A percentile compares a stretch with the other conserved stretches of the same genome.
phyloP scores from a whole-genome alignment of 1,284 basidiomycete genomes.

The Malassezia slooffiae region DNA sequence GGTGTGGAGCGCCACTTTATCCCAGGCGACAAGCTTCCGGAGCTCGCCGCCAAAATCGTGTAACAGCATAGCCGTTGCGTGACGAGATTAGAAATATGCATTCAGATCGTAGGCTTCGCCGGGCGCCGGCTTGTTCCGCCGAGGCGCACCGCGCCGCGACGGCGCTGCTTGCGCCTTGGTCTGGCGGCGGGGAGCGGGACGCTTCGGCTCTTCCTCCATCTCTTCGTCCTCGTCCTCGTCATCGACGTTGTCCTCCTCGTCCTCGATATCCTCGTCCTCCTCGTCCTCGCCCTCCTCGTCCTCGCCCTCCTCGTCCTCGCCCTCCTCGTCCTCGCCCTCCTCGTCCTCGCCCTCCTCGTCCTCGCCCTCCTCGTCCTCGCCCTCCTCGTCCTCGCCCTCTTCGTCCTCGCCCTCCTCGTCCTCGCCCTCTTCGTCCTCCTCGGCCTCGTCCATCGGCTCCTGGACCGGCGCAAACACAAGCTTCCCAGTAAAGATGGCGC shows the following conservation, averaged over 20 bases:
- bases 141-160: neutral
- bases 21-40: constrained; percentile 57
- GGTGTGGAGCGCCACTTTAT: constrained; percentile 84
- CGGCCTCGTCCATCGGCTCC: constrained; percentile 19
- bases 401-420: constrained; percentile 26
- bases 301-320: constrained; percentile 28
- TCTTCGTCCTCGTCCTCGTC: constrained; percentile 19
- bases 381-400: constrained; percentile 21
- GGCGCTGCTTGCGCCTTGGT: neutral
- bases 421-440: constrained; percentile 25
- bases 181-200: neutral
- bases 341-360: constrained; percentile 21
- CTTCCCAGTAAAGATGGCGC: constrained; percentile 11
- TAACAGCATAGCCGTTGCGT: constrained; percentile 10
- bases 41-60: constrained; percentile 32
- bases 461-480: constrained; percentile 10
- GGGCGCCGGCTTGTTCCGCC: constrained; percentile 22
- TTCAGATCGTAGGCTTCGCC: constrained; percentile 36
- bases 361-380: constrained; percentile 14
- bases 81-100: constrained; percentile 28
- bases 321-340: constrained; percentile 25
- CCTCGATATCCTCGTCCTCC: constrained; percentile 16
- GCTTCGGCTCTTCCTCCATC: neutral
- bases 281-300: constrained; percentile 22
- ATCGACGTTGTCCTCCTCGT: constrained; percentile 19